A percentile compares a stretch with the other conserved stretches of the same genome.
These are phyloP conservation scores for Blastomyces silverae DNA, from an alignment of 2,329 filamentous ascomycete species.

Conservation along the genomic window DNA sequence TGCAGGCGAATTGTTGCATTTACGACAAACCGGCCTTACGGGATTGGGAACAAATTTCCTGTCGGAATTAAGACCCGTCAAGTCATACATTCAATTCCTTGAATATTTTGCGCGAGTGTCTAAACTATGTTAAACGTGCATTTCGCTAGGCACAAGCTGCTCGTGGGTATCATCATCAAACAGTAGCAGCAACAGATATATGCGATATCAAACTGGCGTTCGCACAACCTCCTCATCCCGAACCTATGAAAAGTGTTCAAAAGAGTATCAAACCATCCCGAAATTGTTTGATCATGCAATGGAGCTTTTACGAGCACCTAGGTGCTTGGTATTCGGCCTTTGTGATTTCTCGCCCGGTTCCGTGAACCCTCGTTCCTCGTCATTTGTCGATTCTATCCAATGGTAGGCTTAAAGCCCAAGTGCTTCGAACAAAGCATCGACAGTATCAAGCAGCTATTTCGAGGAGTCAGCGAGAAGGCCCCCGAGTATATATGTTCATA, in stretches of 20 bases:
- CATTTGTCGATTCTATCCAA: not conserved
- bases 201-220: not conserved
- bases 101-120: not conserved
- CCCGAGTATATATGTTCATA: not conserved
- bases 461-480: not conserved
- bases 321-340: not conserved
- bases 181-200: slow-evolving; percentile 1
- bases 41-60: not conserved
- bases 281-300: not conserved
- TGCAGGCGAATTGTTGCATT: not conserved
- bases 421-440: not conserved
- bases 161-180: slow-evolving; percentile 4
- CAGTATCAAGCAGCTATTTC: slow-evolving; percentile 10
- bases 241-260: not conserved
- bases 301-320: not conserved
- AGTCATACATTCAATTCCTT: not conserved
- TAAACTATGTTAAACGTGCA: not conserved
- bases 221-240: not conserved
- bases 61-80: not conserved
- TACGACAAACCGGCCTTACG: not conserved
- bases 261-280: too few relatives aligned
- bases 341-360: not conserved
- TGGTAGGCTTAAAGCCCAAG: not conserved
- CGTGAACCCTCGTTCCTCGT: not conserved
- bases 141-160: slow-evolving; percentile 1